Evolutionary conservation across 805 yeast genomes (phyloP).

Genomic region (Ogataea glucozyma): DNA sequence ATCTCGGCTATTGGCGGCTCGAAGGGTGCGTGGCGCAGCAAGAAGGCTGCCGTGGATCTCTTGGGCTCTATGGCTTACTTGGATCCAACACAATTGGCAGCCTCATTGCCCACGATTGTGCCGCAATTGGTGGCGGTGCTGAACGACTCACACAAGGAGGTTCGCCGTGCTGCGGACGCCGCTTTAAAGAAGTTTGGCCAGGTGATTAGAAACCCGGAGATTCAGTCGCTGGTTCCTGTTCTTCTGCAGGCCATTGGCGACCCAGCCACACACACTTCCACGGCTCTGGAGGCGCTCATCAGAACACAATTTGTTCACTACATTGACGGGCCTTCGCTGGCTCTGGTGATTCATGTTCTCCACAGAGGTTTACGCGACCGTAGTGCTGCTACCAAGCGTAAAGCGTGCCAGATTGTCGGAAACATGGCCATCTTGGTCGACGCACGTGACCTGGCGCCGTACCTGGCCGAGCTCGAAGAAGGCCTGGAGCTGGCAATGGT

Average conservation of each 20-base stretch:
- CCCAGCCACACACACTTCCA: constrained; percentile 87
- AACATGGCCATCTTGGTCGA: constrained; percentile 97
- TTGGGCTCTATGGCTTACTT: constrained; percentile 97
- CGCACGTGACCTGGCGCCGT: constrained; percentile 79
- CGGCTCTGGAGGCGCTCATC: constrained; percentile 80
- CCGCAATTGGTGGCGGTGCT: constrained; percentile 96
- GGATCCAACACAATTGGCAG: constrained; percentile 90
- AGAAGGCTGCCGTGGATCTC: constrained; percentile 94
- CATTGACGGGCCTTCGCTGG: constrained; percentile 96
- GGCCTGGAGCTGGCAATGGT: constrained; percentile 95
- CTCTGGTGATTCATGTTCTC: constrained; percentile 89
- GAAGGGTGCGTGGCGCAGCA: constrained; percentile 95
- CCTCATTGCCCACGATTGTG: constrained; percentile 84
- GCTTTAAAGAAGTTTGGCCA: constrained; percentile 92
- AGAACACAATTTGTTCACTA: constrained; percentile 95
- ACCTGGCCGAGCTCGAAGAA: constrained; percentile 70
- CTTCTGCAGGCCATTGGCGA: constrained; percentile 92
- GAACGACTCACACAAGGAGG: constrained; percentile 95
- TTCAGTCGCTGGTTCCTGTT: constrained; percentile 84
- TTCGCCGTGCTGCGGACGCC: constrained; percentile 90
- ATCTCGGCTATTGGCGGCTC: too few relatives aligned
- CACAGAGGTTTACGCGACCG: constrained; percentile 95
- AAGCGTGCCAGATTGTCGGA: constrained; percentile 97
- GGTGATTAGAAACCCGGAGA: constrained; percentile 96
- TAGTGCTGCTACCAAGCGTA: constrained; percentile 88